A percentile compares a stretch with the other conserved stretches of the same genome.
These are phyloP conservation scores for Radiomyces spectabilis DNA, from an alignment of 192 early-diverging fungal species.

Conservation along the genomic window DNA sequence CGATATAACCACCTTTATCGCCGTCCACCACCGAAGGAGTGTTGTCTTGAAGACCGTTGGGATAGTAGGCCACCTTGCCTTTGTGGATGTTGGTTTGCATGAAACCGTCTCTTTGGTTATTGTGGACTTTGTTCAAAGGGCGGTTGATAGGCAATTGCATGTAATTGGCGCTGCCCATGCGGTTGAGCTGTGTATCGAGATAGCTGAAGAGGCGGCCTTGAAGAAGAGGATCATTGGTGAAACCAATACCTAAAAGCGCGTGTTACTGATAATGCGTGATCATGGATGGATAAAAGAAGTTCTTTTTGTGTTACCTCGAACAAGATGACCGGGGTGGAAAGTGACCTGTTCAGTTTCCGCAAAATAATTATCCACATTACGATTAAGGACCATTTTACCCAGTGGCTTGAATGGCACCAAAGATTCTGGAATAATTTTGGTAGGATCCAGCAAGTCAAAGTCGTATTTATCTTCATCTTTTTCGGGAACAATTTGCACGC, in stretches of 20 bases:
- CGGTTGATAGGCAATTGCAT: slow-evolving; percentile 37
- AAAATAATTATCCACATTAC: slow-evolving; percentile 37
- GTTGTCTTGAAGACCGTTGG: slow-evolving; percentile 5
- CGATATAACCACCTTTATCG: slow-evolving; percentile 15
- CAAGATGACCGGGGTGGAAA: slow-evolving; percentile 28
- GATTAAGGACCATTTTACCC: slow-evolving; percentile 37
- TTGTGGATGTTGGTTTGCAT: slow-evolving; percentile 14
- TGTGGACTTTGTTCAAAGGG: slow-evolving; percentile 28
- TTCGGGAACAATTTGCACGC: slow-evolving; percentile 29
- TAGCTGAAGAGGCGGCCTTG: slow-evolving; percentile 42
- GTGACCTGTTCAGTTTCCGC: slow-evolving; percentile 38
- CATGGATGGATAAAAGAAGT: not conserved
- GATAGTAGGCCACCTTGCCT: slow-evolving; percentile 23
- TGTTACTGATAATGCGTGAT: too few relatives aligned
- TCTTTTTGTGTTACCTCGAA: too few relatives aligned
- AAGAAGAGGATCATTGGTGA: slow-evolving; percentile 36
- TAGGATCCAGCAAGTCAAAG: slow-evolving; percentile 40
- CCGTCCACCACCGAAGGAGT: slow-evolving; percentile 1
- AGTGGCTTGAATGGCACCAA: slow-evolving; percentile 24
- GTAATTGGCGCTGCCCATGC: slow-evolving; percentile 31
- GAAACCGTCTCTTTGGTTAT: slow-evolving; percentile 36
- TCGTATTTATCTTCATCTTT: slow-evolving; percentile 21
- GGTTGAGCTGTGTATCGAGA: slow-evolving; percentile 36
- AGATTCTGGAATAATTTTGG: slow-evolving; percentile 39
- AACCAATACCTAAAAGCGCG: too few relatives aligned